Conservation (phyloP, 208 protist genomes). For the Crithidia fasciculata region DNA sequence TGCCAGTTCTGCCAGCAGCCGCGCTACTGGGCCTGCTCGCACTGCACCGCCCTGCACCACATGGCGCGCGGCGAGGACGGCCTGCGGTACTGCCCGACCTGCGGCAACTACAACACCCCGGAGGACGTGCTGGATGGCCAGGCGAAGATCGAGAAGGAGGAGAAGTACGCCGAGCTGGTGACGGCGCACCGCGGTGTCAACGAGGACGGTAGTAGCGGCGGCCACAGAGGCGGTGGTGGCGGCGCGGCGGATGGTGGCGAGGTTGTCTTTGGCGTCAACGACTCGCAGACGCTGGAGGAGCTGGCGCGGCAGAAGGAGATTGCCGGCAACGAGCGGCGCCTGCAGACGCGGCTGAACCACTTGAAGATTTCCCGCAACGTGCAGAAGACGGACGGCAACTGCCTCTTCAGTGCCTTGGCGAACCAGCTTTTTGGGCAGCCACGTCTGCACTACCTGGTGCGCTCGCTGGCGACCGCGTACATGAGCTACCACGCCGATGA, state of each 20-base stretch:
- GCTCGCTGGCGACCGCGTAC: constrained; percentile 67
- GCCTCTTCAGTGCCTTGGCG: constrained; percentile 76
- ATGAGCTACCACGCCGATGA: constrained; percentile 61
- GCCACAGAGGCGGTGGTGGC: not conserved
- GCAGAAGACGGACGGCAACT: constrained; percentile 82
- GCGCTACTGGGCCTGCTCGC: constrained; percentile 68
- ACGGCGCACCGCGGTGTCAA: constrained; percentile 26
- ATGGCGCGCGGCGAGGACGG: constrained; percentile 45
- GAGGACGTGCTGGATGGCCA: constrained; percentile 64
- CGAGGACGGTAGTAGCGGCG: not conserved
- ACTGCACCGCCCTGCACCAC: constrained; percentile 68
- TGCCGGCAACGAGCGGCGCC: constrained; percentile 42
- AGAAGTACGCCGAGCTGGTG: constrained; percentile 38
- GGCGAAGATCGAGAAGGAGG: constrained; percentile 47
- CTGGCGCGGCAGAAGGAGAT: constrained; percentile 61
- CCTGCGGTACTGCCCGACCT: constrained; percentile 69
- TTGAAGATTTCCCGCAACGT: constrained; percentile 47
- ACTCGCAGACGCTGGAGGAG: constrained; percentile 68
- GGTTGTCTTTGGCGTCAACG: constrained; percentile 80
- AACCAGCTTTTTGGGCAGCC: constrained; percentile 79
- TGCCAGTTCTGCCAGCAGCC: constrained; percentile 48
- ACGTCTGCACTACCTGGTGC: constrained; percentile 60
- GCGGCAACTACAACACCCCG: constrained; percentile 70
- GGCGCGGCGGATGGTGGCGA: constrained; percentile 11
- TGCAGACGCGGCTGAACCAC: constrained; percentile 46